A percentile compares a stretch with the other conserved stretches of the same genome.
Evolutionary conservation across 768 basidiomycete genomes (phyloP).

Genomic region (Amanita pallidorosea): DNA sequence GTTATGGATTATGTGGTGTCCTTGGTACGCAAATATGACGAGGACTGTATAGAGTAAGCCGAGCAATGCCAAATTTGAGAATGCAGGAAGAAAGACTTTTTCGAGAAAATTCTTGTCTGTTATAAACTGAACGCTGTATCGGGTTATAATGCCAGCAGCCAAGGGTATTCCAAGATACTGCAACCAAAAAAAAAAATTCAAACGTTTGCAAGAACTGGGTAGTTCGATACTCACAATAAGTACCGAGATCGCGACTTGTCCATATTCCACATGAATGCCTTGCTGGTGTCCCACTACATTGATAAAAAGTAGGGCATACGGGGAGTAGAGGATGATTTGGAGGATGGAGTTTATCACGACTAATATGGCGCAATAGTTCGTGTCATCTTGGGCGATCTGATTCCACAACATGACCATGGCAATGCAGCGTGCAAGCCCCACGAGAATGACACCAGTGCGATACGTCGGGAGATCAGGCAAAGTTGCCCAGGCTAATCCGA

Average conservation of each 20-base stretch:
- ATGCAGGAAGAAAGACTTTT: conserved; percentile 51
- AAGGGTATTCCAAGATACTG: conserved; percentile 83
- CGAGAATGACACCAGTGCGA: conserved; percentile 72
- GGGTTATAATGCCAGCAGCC: conserved; percentile 58
- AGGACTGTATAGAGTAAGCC: conserved; percentile 77
- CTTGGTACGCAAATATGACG: conserved; percentile 64
- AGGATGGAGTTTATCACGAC: conserved; percentile 74
- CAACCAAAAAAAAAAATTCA: not conserved
- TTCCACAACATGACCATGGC: conserved; percentile 84
- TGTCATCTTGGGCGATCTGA: conserved; percentile 56
- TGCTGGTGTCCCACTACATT: conserved; percentile 49
- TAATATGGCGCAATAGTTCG: conserved; percentile 66
- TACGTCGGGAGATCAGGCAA: conserved; percentile 70
- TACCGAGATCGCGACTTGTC: conserved; percentile 52
- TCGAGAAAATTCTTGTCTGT: conserved; percentile 39
- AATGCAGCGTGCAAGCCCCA: conserved; percentile 65
- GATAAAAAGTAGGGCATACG: conserved; percentile 64
- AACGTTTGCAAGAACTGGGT: not conserved
- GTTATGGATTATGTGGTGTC: conserved; percentile 60
- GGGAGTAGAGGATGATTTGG: conserved; percentile 71
- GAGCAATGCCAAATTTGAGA: conserved; percentile 59
- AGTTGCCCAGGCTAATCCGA: conserved; percentile 78
- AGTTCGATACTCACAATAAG: conserved; percentile 43
- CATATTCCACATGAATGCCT: conserved; percentile 41
- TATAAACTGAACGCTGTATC: conserved; percentile 38